Evolutionary conservation across 352 stramenopile species (phyloP).

Genomic region (Phytophthora uliginosa): DNA sequence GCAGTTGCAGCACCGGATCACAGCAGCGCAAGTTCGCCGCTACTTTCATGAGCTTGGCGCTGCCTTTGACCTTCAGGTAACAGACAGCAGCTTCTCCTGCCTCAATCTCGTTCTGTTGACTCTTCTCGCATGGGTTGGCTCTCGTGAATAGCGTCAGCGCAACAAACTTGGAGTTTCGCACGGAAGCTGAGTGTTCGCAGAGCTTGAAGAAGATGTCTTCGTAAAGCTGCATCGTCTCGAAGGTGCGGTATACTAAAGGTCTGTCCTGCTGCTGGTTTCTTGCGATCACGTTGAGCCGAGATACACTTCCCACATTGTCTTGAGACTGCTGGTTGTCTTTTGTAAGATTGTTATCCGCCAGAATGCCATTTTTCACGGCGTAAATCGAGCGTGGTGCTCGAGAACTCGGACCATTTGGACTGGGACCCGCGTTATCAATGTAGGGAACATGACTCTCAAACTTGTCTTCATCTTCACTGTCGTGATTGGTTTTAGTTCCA

Average conservation of each 20-base stretch:
- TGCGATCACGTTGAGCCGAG: conserved; percentile 1
- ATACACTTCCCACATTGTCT: not conserved
- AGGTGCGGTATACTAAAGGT: conserved; percentile 39
- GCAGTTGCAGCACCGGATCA: conserved; percentile 63
- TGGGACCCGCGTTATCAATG: not conserved
- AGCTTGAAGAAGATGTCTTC: conserved; percentile 69
- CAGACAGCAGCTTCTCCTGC: conserved; percentile 23
- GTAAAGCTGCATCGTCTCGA: conserved; percentile 47
- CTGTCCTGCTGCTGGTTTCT: conserved; percentile 19
- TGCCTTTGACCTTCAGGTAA: conserved; percentile 62
- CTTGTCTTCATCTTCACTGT: conserved; percentile 36
- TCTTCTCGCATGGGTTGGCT: conserved; percentile 13
- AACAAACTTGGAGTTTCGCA: conserved; percentile 62
- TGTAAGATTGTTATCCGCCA: conserved; percentile 13
- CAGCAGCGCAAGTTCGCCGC: conserved; percentile 74
- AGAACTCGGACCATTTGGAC: not conserved
- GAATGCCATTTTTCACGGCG: conserved; percentile 27
- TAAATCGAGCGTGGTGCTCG: conserved; percentile 15
- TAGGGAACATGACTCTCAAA: conserved; percentile 7
- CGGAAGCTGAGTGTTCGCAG: conserved; percentile 55
- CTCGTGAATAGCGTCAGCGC: conserved; percentile 65
- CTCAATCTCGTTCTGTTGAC: conserved; percentile 26
- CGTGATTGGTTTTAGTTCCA: conserved; percentile 6
- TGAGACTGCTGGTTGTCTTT: conserved; percentile 46
- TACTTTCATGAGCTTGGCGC: conserved; percentile 64